Conservation (phyloP, 805 yeast species). For the Candida qinlingensis region DNA sequence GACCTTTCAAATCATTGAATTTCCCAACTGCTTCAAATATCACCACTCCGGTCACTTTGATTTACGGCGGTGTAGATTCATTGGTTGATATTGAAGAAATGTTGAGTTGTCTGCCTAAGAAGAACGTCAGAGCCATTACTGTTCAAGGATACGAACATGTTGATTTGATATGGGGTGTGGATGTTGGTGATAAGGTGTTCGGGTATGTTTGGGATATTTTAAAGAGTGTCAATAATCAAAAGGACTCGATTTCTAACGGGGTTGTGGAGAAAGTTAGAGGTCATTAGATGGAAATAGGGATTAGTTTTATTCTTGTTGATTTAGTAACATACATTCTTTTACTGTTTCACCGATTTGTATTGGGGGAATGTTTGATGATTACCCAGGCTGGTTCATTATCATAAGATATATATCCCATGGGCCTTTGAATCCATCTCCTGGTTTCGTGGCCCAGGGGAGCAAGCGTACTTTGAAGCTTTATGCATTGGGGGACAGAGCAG, state of each 20-base stretch:
- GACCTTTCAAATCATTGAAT: slow-evolving; percentile 29
- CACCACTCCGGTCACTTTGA: slow-evolving; percentile 63
- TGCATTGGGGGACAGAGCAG: too few species aligned
- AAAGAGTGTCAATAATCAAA: not conserved
- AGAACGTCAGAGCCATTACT: slow-evolving; percentile 45
- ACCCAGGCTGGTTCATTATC: too few species aligned
- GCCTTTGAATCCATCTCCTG: too few species aligned
- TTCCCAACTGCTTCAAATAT: slow-evolving; percentile 63
- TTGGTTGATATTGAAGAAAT: slow-evolving; percentile 82
- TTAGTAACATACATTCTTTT: too few species aligned
- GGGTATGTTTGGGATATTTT: not conserved
- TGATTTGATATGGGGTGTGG: slow-evolving; percentile 84
- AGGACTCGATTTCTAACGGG: not conserved
- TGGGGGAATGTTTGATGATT: too few species aligned
- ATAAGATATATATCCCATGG: too few species aligned
- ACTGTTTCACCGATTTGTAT: too few species aligned
- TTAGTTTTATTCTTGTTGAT: not conserved
- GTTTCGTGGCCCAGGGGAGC: too few species aligned
- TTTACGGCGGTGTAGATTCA: slow-evolving; percentile 79
- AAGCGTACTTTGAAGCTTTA: too few species aligned
- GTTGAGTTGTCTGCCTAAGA: slow-evolving; percentile 57
- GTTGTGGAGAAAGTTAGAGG: not conserved
- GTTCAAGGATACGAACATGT: slow-evolving; percentile 78
- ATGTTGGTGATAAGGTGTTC: slow-evolving; percentile 46
- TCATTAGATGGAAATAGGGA: not conserved